Percentiles rank a stretch among this genome's conserved stretches.
These are phyloP conservation scores for Fusarium fracticaudum DNA, from an alignment of 2,329 filamentous ascomycete species.

Conservation along the genomic window DNA sequence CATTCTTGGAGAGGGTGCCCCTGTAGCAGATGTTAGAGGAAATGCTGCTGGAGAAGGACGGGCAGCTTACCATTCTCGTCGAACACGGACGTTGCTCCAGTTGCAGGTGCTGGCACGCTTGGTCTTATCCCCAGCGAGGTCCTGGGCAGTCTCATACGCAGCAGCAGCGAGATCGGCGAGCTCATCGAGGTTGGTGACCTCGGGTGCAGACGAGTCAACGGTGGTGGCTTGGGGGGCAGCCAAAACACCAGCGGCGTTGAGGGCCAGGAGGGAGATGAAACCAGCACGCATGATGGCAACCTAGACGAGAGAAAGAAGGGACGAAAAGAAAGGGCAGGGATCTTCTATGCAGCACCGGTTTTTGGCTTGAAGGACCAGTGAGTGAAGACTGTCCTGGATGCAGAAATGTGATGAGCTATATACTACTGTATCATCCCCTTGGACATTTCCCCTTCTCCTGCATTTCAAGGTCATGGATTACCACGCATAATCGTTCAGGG, in stretches of 20 bases:
- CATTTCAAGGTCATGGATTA: background rate
- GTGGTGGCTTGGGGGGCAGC: constrained; percentile 31
- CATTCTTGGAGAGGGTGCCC: constrained; percentile 36
- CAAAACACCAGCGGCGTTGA: constrained; percentile 37
- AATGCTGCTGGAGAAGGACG: no score
- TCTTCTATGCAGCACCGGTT: constrained; percentile 3
- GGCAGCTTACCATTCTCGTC: constrained; percentile 45
- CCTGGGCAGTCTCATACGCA: constrained; percentile 40
- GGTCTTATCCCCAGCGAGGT: constrained; percentile 19
- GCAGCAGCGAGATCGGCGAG: constrained; percentile 33
- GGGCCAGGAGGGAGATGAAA: constrained; percentile 32
- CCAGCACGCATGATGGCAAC: constrained; percentile 33
- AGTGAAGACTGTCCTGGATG: background rate
- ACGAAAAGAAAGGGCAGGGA: constrained; percentile 11
- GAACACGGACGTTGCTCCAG: constrained; percentile 44
- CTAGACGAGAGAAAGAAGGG: background rate
- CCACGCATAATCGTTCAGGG: background rate
- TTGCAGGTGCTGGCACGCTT: constrained; percentile 40
- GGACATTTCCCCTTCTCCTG: background rate
- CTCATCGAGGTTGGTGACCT: constrained; percentile 34
- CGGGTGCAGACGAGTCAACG: constrained; percentile 17
- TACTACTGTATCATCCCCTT: constrained; percentile 7
- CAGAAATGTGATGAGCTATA: constrained; percentile 21
- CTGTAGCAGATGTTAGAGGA: constrained; percentile 14
- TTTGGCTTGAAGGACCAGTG: constrained; percentile 9